Percentiles rank a stretch among this genome's conserved stretches.
These are phyloP conservation scores for Stramenopiles sp. DNA, from an alignment of 352 stramenopile genomes.

Conservation along the genomic window DNA sequence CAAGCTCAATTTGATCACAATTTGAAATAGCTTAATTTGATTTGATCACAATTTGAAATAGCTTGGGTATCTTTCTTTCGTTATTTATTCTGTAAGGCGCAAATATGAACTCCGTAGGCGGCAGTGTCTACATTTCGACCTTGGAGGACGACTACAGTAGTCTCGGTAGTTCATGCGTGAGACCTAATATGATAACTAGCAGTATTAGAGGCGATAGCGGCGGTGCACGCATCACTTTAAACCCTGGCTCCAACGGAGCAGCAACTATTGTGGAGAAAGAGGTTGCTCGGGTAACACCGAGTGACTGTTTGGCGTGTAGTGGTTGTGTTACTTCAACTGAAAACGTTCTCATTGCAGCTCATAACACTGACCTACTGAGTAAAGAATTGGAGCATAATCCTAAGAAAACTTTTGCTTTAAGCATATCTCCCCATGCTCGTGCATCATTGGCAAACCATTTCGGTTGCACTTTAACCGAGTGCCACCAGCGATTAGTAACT, in stretches of 20 bases:
- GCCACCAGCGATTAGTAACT: not conserved
- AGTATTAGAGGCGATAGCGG: too few relatives aligned
- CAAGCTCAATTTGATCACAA: too few relatives aligned
- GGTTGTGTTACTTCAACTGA: not conserved
- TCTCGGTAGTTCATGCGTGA: too few relatives aligned
- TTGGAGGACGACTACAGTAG: too few relatives aligned
- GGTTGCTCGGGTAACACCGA: not conserved
- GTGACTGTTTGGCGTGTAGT: not conserved
- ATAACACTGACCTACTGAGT: not conserved
- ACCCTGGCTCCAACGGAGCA: not conserved
- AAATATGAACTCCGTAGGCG: too few relatives aligned
- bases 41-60: too few relatives aligned
- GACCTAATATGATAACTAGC: too few relatives aligned
- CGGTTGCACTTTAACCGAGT: not conserved
- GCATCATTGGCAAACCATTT: not conserved
- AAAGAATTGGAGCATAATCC: not conserved
- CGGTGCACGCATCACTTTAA: too few relatives aligned
- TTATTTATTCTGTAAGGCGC: too few relatives aligned
- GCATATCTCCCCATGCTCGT: not conserved
- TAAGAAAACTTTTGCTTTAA: not conserved
- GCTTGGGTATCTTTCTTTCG: too few relatives aligned
- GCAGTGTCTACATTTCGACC: too few relatives aligned
- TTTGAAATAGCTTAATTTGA: too few relatives aligned
- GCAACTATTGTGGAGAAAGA: not conserved
- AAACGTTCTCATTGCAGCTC: not conserved